phyloP scores from a whole-genome alignment of 257 asterid genomes.

The Echites panduratus region DNA sequence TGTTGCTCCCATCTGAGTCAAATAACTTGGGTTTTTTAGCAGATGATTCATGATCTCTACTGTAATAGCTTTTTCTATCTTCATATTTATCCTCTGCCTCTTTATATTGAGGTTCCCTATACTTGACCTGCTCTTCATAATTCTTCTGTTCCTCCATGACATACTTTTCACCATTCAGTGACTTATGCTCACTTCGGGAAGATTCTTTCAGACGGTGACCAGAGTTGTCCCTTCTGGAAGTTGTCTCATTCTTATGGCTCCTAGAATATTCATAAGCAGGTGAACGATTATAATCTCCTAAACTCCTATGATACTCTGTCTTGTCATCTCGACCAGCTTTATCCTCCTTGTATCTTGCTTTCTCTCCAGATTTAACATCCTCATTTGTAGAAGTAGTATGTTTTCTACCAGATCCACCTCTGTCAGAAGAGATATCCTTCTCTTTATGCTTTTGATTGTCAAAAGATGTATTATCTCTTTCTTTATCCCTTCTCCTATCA shows the following conservation, averaged over 20 bases:
- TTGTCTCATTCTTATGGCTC: slow-evolving; percentile 37
- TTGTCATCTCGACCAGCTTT: slow-evolving; percentile 46
- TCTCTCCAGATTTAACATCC: slow-evolving; percentile 30
- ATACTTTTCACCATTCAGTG: slow-evolving; percentile 29
- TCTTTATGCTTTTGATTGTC: slow-evolving; percentile 24
- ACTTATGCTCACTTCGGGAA: slow-evolving; percentile 38
- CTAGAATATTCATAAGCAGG: slow-evolving; percentile 50
- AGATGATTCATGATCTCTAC: slow-evolving; percentile 39
- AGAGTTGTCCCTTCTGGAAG: slow-evolving; percentile 43
- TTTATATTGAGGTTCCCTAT: slow-evolving; percentile 31
- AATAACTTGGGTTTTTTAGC: slow-evolving; percentile 59
- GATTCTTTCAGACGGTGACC: slow-evolving; percentile 48
- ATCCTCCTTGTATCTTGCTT: slow-evolving; percentile 37
- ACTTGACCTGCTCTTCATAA: slow-evolving; percentile 27
- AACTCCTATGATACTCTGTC: slow-evolving; percentile 33
- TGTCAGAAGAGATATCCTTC: slow-evolving; percentile 39
- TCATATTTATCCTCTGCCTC: slow-evolving; percentile 35
- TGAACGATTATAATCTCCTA: slow-evolving; percentile 33
- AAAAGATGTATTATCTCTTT: slow-evolving; percentile 20
- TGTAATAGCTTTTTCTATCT: slow-evolving; percentile 21
- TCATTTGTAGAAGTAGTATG: slow-evolving; percentile 33
- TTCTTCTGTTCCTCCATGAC: slow-evolving; percentile 42
- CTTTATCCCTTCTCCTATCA: slow-evolving; percentile 41
- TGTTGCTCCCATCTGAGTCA: slow-evolving; percentile 22
- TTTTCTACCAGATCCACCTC: slow-evolving; percentile 53